Evolutionary conservation across 768 basidiomycete species (phyloP).

Genomic region (Crucibulum laeve): DNA sequence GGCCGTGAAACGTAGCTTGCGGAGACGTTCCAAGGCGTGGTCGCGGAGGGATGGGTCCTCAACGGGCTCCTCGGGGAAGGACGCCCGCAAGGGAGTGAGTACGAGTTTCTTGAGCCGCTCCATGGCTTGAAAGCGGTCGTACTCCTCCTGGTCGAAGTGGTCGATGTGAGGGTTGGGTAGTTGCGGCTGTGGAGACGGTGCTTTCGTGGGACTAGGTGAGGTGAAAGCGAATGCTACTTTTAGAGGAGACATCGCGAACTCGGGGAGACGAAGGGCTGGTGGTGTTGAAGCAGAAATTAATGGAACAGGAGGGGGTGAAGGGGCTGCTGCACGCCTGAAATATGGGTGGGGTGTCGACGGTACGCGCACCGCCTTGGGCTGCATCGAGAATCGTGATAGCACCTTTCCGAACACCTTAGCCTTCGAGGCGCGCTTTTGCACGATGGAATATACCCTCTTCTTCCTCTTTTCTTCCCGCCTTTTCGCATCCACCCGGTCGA

Average conservation of each 20-base stretch:
- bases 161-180: neutral
- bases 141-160: neutral
- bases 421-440: neutral
- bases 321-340: neutral
- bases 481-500: neutral
- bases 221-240: neutral
- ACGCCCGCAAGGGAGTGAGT: neutral
- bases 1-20: neutral
- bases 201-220: neutral
- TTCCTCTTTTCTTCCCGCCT: neutral
- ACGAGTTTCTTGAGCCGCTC: neutral
- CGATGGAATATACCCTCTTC: neutral
- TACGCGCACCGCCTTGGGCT: neutral
- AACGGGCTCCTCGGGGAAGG: too few relatives aligned
- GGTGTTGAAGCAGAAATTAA: too few relatives aligned
- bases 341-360: neutral
- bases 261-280: too few relatives aligned
- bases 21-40: neutral
- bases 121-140: constrained; percentile 1
- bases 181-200: neutral
- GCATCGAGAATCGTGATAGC: constrained; percentile 10
- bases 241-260: too few relatives aligned
- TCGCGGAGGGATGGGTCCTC: neutral
- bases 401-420: constrained; percentile 11
- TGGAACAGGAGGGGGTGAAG: too few relatives aligned